Conservation (phyloP, 345 rosid genomes). For the Draba incana region DNA sequence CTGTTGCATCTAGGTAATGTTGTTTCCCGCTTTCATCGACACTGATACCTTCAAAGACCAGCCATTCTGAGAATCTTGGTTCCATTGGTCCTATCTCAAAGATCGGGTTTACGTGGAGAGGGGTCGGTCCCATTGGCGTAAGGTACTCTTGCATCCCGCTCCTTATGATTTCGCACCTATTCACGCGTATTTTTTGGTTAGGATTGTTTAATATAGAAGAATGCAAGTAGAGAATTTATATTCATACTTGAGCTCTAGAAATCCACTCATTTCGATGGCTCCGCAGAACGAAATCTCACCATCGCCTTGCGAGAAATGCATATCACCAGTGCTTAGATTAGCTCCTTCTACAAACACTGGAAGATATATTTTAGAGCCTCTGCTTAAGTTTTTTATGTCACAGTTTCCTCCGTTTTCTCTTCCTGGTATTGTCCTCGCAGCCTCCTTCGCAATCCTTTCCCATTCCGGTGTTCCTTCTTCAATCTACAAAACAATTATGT, state of each 20-base stretch:
- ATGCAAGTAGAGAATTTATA: neutral
- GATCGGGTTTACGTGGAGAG: slow-evolving; percentile 89
- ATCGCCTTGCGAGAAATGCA: slow-evolving; percentile 98
- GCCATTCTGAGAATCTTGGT: slow-evolving; percentile 94
- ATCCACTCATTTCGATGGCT: slow-evolving; percentile 95
- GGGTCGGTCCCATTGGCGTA: slow-evolving; percentile 93
- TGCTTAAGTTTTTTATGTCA: slow-evolving; percentile 84
- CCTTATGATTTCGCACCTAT: slow-evolving; percentile 79
- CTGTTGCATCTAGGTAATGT: slow-evolving; percentile 83
- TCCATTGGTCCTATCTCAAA: slow-evolving; percentile 93
- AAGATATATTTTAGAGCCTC: slow-evolving; percentile 84
- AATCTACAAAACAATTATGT: slow-evolving; percentile 49
- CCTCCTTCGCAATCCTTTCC: slow-evolving; percentile 73
- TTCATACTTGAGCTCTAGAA: slow-evolving; percentile 76
- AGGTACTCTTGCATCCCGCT: slow-evolving; percentile 93
- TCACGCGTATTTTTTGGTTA: neutral
- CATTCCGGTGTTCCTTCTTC: slow-evolving; percentile 65
- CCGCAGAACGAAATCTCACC: slow-evolving; percentile 96
- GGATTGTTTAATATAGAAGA: no score
- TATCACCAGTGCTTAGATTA: slow-evolving; percentile 85
- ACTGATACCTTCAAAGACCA: slow-evolving; percentile 92
- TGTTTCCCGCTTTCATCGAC: slow-evolving; percentile 86
- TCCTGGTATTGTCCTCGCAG: slow-evolving; percentile 91
- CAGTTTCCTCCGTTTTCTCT: slow-evolving; percentile 98
- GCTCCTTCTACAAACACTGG: slow-evolving; percentile 94